phyloP scores from a whole-genome alignment of 2,329 filamentous ascomycete species.

The Fusarium coffeatum region DNA sequence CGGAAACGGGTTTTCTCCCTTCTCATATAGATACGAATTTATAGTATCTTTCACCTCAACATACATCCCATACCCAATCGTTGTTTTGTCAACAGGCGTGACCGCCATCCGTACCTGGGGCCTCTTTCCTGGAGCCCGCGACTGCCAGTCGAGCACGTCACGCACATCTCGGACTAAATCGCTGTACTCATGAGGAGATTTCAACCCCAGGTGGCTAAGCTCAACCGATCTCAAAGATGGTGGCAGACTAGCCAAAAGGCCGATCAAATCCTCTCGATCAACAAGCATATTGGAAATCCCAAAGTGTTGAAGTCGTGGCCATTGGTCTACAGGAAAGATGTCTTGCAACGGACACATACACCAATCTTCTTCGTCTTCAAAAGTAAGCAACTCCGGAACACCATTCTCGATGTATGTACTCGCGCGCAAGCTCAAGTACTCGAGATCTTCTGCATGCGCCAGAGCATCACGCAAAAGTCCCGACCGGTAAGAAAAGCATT shows the following conservation, averaged over 20 bases:
- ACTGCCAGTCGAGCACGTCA: background rate
- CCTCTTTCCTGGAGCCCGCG: background rate
- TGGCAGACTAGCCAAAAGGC: background rate
- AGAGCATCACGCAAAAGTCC: background rate
- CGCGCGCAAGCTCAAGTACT: background rate
- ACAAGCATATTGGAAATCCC: background rate
- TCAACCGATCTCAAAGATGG: background rate
- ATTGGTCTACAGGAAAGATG: fast-evolving
- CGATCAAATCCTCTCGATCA: background rate
- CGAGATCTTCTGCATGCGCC: background rate
- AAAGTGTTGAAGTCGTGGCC: background rate
- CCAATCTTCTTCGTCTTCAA: background rate
- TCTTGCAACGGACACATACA: fast-evolving
- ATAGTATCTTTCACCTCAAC: background rate
- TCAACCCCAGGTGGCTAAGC: background rate
- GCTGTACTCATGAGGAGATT: fast-evolving
- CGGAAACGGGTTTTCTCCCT: background rate
- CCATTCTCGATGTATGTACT: fast-evolving
- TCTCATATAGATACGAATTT: background rate
- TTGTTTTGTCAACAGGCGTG: fast-evolving
- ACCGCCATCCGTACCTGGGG: background rate
- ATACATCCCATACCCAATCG: background rate
- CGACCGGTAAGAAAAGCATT: background rate
- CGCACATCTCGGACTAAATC: fast-evolving
- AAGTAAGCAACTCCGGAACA: fast-evolving